Evolutionary conservation across 1,284 basidiomycete species (phyloP).

Genomic region (Trichosporon ovoides): DNA sequence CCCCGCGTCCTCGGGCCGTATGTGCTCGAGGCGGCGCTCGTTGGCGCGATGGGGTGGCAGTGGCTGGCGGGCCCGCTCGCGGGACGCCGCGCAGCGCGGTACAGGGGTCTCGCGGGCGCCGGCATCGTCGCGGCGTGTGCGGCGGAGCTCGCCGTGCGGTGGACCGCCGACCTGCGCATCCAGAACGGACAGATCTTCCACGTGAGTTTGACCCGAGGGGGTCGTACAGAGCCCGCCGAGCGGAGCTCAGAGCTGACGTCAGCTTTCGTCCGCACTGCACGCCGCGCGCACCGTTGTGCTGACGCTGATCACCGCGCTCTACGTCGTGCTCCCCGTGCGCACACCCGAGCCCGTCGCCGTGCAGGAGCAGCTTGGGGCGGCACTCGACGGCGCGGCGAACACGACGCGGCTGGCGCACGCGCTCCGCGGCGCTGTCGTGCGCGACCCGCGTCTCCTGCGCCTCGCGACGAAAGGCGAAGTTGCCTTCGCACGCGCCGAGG

Average conservation of each 20-base stretch:
- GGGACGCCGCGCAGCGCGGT: constrained; percentile 16
- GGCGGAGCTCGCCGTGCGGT: constrained; percentile 20
- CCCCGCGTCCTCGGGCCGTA: constrained; percentile 29
- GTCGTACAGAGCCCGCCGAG: no score
- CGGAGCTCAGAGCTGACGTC: not conserved
- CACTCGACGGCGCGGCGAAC: constrained; percentile 14
- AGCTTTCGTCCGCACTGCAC: constrained; percentile 31
- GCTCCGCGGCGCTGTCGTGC: constrained; percentile 19
- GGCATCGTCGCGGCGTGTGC: constrained; percentile 14
- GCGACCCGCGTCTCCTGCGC: constrained; percentile 12
- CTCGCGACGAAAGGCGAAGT: not conserved
- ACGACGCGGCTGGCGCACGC: constrained; percentile 23
- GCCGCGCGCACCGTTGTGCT: constrained; percentile 25
- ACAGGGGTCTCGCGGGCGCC: constrained; percentile 23
- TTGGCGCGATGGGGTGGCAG: constrained; percentile 27
- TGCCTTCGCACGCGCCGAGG: constrained; percentile 4
- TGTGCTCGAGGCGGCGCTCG: constrained; percentile 18
- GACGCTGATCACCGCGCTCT: constrained; percentile 25
- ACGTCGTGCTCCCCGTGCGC: constrained; percentile 30
- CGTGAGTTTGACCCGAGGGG: constrained; percentile 24
- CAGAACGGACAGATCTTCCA: constrained; percentile 30
- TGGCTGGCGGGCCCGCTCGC: constrained; percentile 19
- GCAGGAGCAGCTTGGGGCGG: not conserved
- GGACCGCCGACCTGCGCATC: constrained; percentile 25
- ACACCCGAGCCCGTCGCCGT: not conserved